A percentile compares a stretch with the other conserved stretches of the same genome.
phyloP scores from a whole-genome alignment of 768 basidiomycete genomes.

The Mycena kentingensis region DNA sequence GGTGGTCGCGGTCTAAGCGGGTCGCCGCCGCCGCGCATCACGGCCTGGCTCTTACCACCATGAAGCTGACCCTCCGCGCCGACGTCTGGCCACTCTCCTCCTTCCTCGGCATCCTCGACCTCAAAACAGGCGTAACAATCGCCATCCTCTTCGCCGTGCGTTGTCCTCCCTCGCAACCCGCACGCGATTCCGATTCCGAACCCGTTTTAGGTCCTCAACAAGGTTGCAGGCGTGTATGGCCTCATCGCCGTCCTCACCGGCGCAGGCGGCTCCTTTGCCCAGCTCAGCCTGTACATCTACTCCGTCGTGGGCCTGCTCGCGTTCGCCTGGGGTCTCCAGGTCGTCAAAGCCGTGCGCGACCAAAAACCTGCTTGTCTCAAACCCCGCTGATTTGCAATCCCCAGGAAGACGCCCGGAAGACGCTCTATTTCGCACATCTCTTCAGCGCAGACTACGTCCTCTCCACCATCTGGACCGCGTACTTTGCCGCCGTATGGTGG shows the following conservation, averaged over 20 bases:
- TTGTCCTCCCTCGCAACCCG: slow-evolving; percentile 19
- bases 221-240: slow-evolving; percentile 97
- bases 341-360: slow-evolving; percentile 75
- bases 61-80: neutral
- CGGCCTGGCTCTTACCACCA: neutral
- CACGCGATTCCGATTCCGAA: slow-evolving; percentile 9
- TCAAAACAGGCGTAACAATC: slow-evolving; percentile 91
- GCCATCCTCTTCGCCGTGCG: slow-evolving; percentile 87
- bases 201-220: slow-evolving; percentile 77
- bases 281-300: slow-evolving; percentile 92
- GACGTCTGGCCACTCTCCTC: slow-evolving; percentile 72
- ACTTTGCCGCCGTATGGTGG: slow-evolving; percentile 93
- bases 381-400: slow-evolving; percentile 12
- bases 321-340: slow-evolving; percentile 84
- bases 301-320: slow-evolving; percentile 81
- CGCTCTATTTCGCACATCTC: slow-evolving; percentile 87
- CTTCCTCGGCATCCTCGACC: slow-evolving; percentile 84
- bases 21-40: too few relatives aligned
- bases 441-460: slow-evolving; percentile 92
- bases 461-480: slow-evolving; percentile 88
- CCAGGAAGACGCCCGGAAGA: slow-evolving; percentile 86
- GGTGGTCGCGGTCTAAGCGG: too few relatives aligned
- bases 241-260: slow-evolving; percentile 89
- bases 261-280: slow-evolving; percentile 89
- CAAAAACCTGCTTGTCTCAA: slow-evolving; percentile 5